These are phyloP conservation scores for Rhizopus stolonifer DNA, from an alignment of 371 early-diverging fungal genomes.

Conservation along the genomic window DNA sequence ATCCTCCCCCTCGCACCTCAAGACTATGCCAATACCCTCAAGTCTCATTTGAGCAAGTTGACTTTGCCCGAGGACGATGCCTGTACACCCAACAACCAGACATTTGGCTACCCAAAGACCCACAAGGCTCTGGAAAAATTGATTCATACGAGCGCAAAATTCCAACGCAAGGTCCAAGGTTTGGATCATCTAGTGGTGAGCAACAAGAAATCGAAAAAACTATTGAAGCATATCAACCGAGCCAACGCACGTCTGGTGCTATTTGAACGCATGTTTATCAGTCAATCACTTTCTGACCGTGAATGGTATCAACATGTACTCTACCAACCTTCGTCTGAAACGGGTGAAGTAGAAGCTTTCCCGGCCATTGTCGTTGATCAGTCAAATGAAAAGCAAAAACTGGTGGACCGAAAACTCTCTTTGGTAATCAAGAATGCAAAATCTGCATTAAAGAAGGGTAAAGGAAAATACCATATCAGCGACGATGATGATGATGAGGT, in stretches of 20 bases:
- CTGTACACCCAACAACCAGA: constrained; percentile 2
- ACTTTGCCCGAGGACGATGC: not conserved
- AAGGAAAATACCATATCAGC: not conserved
- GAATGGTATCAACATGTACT: constrained; percentile 65
- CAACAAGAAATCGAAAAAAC: constrained; percentile 7
- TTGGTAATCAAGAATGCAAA: constrained; percentile 9
- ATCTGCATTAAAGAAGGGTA: constrained; percentile 9
- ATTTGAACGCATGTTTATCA: constrained; percentile 57
- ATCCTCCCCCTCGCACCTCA: constrained; percentile 38
- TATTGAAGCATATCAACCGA: constrained; percentile 20
- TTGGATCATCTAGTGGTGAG: not conserved
- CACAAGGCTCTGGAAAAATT: constrained; percentile 5
- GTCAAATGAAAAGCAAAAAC: not conserved
- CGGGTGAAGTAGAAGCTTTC: constrained; percentile 46
- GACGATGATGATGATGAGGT: too few relatives aligned
- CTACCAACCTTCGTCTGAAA: constrained; percentile 52
- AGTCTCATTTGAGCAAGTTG: constrained; percentile 5
- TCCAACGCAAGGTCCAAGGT: constrained; percentile 15
- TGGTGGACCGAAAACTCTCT: not conserved
- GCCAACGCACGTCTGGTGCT: constrained; percentile 43
- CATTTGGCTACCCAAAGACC: too few relatives aligned
- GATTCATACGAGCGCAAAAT: constrained; percentile 4
- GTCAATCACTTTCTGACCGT: constrained; percentile 48
- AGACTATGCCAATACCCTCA: constrained; percentile 33
- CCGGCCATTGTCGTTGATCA: constrained; percentile 45